Conservation (phyloP, 768 basidiomycete genomes). For the Calvatia gigantea region DNA sequence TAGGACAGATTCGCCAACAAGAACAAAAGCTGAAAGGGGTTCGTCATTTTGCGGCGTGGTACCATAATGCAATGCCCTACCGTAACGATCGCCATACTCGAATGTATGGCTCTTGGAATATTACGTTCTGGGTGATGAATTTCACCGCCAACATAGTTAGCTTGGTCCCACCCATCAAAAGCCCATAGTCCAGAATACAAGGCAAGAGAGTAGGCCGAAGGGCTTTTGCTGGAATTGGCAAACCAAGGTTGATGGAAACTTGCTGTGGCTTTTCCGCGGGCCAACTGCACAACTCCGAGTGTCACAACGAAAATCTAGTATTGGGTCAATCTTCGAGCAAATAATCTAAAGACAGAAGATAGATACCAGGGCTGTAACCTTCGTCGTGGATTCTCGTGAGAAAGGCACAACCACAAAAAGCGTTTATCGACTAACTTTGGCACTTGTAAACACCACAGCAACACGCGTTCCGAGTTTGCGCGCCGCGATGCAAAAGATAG, state of each 20-base stretch:
- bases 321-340: constrained; percentile 1
- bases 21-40: constrained; percentile 58
- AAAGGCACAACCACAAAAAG: constrained; percentile 1
- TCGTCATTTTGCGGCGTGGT: background rate
- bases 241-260: constrained; percentile 72
- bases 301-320: constrained; percentile 65
- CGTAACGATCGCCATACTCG: constrained; percentile 82
- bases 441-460: constrained; percentile 81
- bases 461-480: constrained; percentile 75
- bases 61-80: constrained; percentile 36
- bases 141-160: constrained; percentile 88
- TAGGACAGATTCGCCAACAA: constrained; percentile 84
- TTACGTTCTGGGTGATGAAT: constrained; percentile 80
- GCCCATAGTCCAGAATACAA: constrained; percentile 95
- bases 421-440: constrained; percentile 58
- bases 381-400: constrained; percentile 7
- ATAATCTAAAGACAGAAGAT: background rate
- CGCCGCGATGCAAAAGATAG: constrained; percentile 74
- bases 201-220: constrained; percentile 87
- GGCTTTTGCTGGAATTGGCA: constrained; percentile 67
- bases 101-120: constrained; percentile 84
- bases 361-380: constrained; percentile 68
- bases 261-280: constrained; percentile 63
- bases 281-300: constrained; percentile 75
- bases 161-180: constrained; percentile 95